A percentile compares a stretch with the other conserved stretches of the same genome.
These are phyloP conservation scores for Cercophora samala DNA, from an alignment of 495 filamentous ascomycete genomes.

Conservation along the genomic window DNA sequence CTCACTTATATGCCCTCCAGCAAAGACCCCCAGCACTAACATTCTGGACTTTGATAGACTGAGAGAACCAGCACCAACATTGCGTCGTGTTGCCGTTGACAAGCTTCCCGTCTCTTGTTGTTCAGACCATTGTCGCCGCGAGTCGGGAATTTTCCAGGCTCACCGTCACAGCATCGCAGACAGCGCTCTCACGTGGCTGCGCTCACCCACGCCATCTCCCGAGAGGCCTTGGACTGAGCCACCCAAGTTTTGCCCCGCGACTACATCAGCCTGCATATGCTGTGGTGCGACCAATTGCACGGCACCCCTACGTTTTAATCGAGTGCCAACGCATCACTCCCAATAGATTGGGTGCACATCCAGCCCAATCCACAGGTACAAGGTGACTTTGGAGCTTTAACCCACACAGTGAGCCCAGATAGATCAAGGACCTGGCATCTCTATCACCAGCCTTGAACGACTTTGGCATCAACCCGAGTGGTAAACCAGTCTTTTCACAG, in stretches of 20 bases:
- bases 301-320: constrained; percentile 46
- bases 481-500: constrained; percentile 19
- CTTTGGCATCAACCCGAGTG: constrained; percentile 21
- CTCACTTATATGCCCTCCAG: constrained; percentile 33
- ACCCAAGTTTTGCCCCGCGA: constrained; percentile 49
- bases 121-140: constrained; percentile 21
- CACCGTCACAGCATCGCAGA: constrained; percentile 22
- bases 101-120: constrained; percentile 6
- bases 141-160: constrained; percentile 18
- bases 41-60: constrained; percentile 6
- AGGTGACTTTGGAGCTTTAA: constrained; percentile 41
- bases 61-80: background rate
- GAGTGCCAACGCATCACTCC: constrained; percentile 58
- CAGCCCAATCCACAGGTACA: constrained; percentile 51
- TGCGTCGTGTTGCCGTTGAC: constrained; percentile 7
- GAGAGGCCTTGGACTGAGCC: constrained; percentile 38
- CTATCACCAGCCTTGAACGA: constrained; percentile 27
- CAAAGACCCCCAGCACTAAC: constrained; percentile 4
- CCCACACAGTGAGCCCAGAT: constrained; percentile 44
- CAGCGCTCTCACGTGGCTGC: constrained; percentile 43
- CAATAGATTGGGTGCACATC: constrained; percentile 55
- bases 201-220: constrained; percentile 33
- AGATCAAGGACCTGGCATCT: constrained; percentile 24
- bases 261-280: constrained; percentile 59
- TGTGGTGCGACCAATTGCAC: constrained; percentile 53